Evolutionary conservation across 2,329 filamentous ascomycete species (phyloP).

Genomic region (Acephala macrosclerotiorum): DNA sequence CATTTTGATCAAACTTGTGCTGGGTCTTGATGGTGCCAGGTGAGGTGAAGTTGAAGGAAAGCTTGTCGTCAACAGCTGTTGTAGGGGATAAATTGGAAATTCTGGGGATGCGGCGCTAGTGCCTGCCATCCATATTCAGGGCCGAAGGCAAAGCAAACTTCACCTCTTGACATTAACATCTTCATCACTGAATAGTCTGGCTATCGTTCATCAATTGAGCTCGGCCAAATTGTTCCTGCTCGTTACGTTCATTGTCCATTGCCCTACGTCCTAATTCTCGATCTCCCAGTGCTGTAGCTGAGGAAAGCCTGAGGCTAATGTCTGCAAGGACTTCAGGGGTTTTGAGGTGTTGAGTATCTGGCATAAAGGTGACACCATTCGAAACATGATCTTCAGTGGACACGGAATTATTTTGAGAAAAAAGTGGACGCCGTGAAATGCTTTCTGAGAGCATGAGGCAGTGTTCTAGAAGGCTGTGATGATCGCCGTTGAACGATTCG

Average conservation of each 20-base stretch:
- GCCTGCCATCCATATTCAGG: conserved; percentile 3
- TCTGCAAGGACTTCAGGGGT: background rate
- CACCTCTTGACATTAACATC: background rate
- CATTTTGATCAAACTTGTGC: conserved; percentile 18
- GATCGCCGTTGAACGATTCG: background rate
- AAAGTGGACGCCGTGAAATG: background rate
- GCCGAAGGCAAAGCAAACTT: background rate
- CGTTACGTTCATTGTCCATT: background rate
- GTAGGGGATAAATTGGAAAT: conserved; percentile 15
- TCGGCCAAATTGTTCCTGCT: background rate
- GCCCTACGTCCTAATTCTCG: background rate
- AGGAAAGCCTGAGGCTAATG: background rate
- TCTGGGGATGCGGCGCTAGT: conserved; percentile 16
- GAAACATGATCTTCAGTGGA: conserved; percentile 1
- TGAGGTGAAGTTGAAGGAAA: conserved; percentile 5
- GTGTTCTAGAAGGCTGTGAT: conserved; percentile 8
- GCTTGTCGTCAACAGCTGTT: background rate
- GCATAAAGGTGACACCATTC: background rate
- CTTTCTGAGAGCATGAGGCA: background rate
- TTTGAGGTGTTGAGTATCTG: background rate
- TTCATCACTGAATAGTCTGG: background rate
- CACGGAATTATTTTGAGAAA: background rate
- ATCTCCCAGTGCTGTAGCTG: too few species aligned
- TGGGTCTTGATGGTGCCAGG: background rate
- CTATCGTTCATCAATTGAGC: background rate